Percentiles rank a stretch among this genome's conserved stretches.
These are phyloP conservation scores for Cornus florida DNA, from an alignment of 148 eudicot genomes.

Conservation along the genomic window DNA sequence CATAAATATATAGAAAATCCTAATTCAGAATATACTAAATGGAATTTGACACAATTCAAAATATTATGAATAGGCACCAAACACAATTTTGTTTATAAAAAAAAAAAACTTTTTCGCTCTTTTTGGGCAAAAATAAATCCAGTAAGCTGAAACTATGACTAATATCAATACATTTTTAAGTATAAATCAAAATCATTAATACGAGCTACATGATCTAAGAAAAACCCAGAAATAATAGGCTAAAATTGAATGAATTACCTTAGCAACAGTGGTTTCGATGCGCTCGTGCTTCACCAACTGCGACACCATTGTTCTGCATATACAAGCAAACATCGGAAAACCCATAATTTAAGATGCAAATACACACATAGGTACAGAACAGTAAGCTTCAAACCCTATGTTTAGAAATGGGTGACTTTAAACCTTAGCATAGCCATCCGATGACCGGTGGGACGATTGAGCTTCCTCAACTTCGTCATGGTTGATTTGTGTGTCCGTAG, in stretches of 20 bases:
- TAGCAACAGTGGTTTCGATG: slow-evolving; percentile 91
- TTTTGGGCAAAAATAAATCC: neutral
- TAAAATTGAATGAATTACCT: slow-evolving; percentile 38
- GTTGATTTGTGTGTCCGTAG: neutral
- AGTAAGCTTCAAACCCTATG: neutral
- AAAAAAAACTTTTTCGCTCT: no score
- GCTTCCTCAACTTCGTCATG: slow-evolving; percentile 95
- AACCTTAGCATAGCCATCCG: slow-evolving; percentile 93
- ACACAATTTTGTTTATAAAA: no score
- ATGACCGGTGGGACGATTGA: slow-evolving; percentile 86
- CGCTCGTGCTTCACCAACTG: slow-evolving; percentile 93
- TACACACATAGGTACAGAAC: neutral
- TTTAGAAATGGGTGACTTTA: neutral
- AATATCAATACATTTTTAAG: neutral
- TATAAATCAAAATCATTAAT: slow-evolving; percentile 19
- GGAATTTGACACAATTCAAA: neutral
- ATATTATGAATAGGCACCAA: neutral
- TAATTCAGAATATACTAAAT: no score
- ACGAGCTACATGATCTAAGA: neutral
- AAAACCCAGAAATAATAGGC: slow-evolving; percentile 12
- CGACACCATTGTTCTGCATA: slow-evolving; percentile 87
- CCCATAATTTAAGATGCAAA: neutral
- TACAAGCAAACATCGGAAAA: neutral
- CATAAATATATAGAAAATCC: neutral
- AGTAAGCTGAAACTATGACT: neutral